Percentiles rank a stretch among this genome's conserved stretches.
phyloP scores from a whole-genome alignment of 805 yeast genomes.

The Scheffersomyces spartinae region DNA sequence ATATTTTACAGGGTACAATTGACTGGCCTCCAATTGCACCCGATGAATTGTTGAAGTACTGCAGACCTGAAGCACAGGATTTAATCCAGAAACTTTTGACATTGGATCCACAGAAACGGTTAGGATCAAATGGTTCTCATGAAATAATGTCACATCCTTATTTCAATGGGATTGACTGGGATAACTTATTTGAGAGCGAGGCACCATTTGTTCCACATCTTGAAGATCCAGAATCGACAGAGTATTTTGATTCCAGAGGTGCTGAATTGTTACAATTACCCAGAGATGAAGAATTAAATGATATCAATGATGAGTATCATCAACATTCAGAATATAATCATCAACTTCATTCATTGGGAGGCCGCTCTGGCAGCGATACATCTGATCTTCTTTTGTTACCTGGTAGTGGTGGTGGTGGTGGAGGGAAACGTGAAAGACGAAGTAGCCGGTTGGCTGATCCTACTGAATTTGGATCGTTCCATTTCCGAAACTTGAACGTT shows the following conservation, averaged over 20 bases:
- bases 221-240: conserved; percentile 78
- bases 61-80: conserved; percentile 63
- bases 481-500: conserved; percentile 79
- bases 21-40: conserved; percentile 71
- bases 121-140: conserved; percentile 69
- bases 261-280: conserved; percentile 63
- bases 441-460: conserved; percentile 64
- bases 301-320: conserved; percentile 14
- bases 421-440: conserved; percentile 44
- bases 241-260: conserved; percentile 85
- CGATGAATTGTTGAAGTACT: conserved; percentile 38
- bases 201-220: conserved; percentile 76
- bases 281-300: conserved; percentile 28
- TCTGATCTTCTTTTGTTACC: too few species aligned
- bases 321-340: conserved; percentile 1
- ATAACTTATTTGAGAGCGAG: conserved; percentile 49
- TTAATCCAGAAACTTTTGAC: conserved; percentile 52
- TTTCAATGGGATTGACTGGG: conserved; percentile 69
- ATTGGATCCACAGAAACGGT: conserved; percentile 51
- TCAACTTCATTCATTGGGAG: not conserved
- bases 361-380: too few species aligned
- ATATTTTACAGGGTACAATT: conserved; percentile 61
- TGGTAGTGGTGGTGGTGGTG: conserved; percentile 5
- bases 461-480: conserved; percentile 83
- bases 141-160: conserved; percentile 77